These are phyloP conservation scores for Ustilago hordei DNA, from an alignment of 1,284 basidiomycete genomes.

Conservation along the genomic window DNA sequence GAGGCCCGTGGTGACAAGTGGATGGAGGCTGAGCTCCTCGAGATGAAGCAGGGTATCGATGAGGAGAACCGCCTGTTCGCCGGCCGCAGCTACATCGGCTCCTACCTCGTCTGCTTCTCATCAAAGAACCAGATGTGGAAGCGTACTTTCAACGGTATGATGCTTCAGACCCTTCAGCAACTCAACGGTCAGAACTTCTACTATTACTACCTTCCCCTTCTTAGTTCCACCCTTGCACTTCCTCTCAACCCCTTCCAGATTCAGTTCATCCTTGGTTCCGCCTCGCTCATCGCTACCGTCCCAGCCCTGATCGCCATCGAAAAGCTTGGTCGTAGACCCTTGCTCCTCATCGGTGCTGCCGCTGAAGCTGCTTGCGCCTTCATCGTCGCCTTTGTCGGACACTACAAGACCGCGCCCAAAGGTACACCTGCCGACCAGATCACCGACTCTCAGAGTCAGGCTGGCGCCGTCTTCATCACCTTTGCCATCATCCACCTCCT, in stretches of 20 bases:
- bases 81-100: conserved; percentile 77
- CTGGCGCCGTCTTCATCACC: conserved; percentile 76
- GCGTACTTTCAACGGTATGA: conserved; percentile 79
- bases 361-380: conserved; percentile 71
- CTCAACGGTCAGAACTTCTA: conserved; percentile 80
- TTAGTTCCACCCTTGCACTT: conserved; percentile 82
- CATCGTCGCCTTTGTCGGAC: conserved; percentile 71
- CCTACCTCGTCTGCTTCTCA: conserved; percentile 77
- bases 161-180: conserved; percentile 81
- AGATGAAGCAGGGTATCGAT: conserved; percentile 78
- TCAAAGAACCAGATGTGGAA: conserved; percentile 76
- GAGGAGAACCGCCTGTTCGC: conserved; percentile 72
- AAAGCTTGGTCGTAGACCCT: conserved; percentile 70
- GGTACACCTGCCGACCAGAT: conserved; percentile 72
- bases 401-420: conserved; percentile 73
- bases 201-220: conserved; percentile 79
- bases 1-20: conserved; percentile 76
- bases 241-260: conserved; percentile 76
- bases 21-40: conserved; percentile 73
- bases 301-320: conserved; percentile 67
- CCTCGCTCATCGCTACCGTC: conserved; percentile 66
- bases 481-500: conserved; percentile 83
- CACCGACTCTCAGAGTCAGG: conserved; percentile 70
- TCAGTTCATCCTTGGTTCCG: conserved; percentile 68
- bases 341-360: conserved; percentile 71